Conservation (phyloP, 768 basidiomycete genomes). For the Calocybe gangraenosa region DNA sequence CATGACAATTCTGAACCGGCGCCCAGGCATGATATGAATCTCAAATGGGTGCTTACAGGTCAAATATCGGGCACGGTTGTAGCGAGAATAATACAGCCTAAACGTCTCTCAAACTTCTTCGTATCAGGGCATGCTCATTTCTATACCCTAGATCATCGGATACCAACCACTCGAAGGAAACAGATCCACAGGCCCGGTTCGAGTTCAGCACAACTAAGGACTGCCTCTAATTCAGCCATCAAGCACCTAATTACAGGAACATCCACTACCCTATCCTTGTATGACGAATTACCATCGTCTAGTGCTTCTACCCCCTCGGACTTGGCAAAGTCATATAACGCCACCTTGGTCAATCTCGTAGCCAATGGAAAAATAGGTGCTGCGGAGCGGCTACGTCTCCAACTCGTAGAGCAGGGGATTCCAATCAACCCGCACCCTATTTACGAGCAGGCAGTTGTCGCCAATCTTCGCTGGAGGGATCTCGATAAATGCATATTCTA, state of each 20-base stretch:
- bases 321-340: conserved; percentile 5
- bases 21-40: too few relatives aligned
- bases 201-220: neutral
- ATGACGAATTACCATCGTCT: neutral
- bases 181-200: neutral
- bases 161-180: too few relatives aligned
- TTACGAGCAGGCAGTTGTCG: conserved; percentile 17
- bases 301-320: neutral
- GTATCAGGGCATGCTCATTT: too few relatives aligned
- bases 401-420: conserved; percentile 8
- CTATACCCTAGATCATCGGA: too few relatives aligned
- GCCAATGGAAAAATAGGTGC: conserved; percentile 12
- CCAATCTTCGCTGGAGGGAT: conserved; percentile 12
- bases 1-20: too few relatives aligned
- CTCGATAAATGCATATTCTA: conserved; percentile 1
- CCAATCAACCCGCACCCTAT: conserved; percentile 12
- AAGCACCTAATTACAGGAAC: neutral
- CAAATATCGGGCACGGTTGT: too few relatives aligned
- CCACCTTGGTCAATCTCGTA: conserved; percentile 11
- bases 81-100: too few relatives aligned
- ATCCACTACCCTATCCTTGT: neutral
- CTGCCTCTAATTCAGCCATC: neutral
- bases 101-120: too few relatives aligned
- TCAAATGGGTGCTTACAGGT: too few relatives aligned
- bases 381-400: conserved; percentile 16